Base-by-base conservation (phyloP, 805 yeast genomes). In the Spencermartinsiella europaea region DNA sequence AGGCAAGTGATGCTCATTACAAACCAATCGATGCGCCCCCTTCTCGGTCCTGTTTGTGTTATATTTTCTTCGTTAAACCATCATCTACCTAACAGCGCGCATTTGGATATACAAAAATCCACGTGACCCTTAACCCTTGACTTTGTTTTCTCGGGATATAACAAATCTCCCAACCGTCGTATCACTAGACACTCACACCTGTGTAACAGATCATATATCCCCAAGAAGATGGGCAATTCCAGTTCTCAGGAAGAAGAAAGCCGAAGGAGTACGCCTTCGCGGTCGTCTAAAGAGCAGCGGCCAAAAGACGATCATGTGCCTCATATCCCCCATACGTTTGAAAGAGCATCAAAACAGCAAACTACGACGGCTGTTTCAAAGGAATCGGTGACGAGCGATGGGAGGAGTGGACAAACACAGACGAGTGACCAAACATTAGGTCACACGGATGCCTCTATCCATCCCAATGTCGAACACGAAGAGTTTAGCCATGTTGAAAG, bases 191-290 rank as follows among this genome's bases (percentile, higher is more conserved):
- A n/a, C n/a, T n/a, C n/a, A n/a, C n/a, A n/a, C n/a, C n/a, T n/a
- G n/a, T n/a, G n/a, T n/a, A n/a, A n/a, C 5, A 40, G 4, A 14
- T n/a, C 27, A 34, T 21, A 8, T 22, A 25, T 16, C 37, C 12
- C 12, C 31, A 7, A 25, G 10, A 28, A n/a, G 36, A 53, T 54
- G 58, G 56, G 56, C 27, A 53, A 54, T 34, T 51, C 56, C 28
- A 42, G 52, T 10, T 54, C 58, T 8, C 54, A 50, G 34, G 56
- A 54, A 35, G 57, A 52, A 27, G 52, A 45, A 15, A 38, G 40
- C n/a, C 34, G 34, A 7, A 21, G 19, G 38, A 25, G 20, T 40
- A 8, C 38, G 46, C 16, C 39, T 36, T 27, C 44, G 20, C 20
- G 28, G 38, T 7, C 27, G 34, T 33, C 44, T 39, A n/a, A 25